Evolutionary conservation across 352 stramenopile genomes (phyloP), one percentile per base, ranked within the genome.

Genomic region (Saprolegnia parasitica): DNA sequence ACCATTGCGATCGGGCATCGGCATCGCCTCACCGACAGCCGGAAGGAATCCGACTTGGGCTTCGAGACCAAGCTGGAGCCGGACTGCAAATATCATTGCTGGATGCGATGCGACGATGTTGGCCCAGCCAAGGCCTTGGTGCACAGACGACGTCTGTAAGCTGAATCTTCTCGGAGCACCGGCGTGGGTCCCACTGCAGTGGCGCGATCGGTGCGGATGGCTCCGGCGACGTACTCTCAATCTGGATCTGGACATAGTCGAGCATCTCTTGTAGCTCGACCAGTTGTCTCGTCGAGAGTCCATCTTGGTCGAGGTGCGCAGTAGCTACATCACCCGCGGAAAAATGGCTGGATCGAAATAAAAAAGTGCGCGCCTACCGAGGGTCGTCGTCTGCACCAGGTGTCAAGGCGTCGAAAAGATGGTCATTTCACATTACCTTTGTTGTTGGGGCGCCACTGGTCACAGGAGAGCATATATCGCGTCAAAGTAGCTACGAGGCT

Each of bases 361-460:
- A 71, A 66, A 26, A 71, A 71, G 56, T 66, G 66, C 15, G 37
- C 65, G 10, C 65, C 45, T 70, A 26, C 63, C 23, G 46, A 20
- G 21, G 21, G 18, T 52, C 18, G 21, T 21, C 18, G 18, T 20
- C 21, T 52, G 46, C 21, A 18, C 46, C 21, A 21, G 46, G n/a
- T n/a, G n/a, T n/a, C n/a, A n/a, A 20, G 21, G 21, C 18, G n/a
- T n/a, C n/a, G n/a, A n/a, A n/a, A n/a, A 52, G 21, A 52, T n/a
- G n/a, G n/a, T n/a, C n/a, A n/a, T n/a, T n/a, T n/a, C n/a, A n/a
- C n/a, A 20, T 52, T 40, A 61, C 62, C 64, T 64, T 71, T 56
- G 10, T 32, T 47, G 46, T 71, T 42, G 15, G 64, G 64, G 24
- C 64, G 64, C 64, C 49, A 71, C 42, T 46, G 35, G 16, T 40